Conservation (phyloP, 78 protist genomes). For the Trichosphaerium sp. region DNA sequence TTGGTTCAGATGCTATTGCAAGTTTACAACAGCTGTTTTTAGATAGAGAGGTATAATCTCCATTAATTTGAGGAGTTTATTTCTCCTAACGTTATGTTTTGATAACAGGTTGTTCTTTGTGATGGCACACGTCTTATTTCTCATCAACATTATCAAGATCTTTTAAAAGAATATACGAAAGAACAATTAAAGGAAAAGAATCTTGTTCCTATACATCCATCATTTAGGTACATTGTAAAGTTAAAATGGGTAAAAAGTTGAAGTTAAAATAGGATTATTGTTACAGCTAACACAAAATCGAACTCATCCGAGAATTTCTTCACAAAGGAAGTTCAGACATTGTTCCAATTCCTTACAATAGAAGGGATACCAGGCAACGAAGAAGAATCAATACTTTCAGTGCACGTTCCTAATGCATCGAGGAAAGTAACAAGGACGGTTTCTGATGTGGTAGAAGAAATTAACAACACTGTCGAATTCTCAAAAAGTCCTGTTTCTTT, state of each 20-base stretch:
- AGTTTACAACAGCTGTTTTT: too few species aligned
- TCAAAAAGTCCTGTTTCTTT: background rate
- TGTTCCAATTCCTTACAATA: background rate
- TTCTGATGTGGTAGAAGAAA: background rate
- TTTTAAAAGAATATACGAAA: background rate
- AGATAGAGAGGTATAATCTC: too few species aligned
- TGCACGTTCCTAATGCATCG: background rate
- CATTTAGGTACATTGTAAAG: background rate
- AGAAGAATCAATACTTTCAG: background rate
- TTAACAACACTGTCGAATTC: background rate
- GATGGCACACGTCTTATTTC: conserved; percentile 26
- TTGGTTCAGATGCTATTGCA: too few species aligned
- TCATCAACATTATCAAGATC: background rate
- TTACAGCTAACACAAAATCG: background rate
- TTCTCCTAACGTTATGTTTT: too few species aligned
- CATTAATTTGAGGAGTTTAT: too few species aligned
- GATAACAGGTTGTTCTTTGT: background rate
- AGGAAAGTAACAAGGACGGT: background rate
- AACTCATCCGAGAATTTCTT: too few species aligned
- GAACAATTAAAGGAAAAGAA: background rate
- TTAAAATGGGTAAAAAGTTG: too few species aligned
- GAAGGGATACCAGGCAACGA: background rate
- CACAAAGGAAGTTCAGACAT: too few species aligned
- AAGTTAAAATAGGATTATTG: background rate
- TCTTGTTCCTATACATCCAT: background rate